Conservation (phyloP, 225 moss, liverwort and hornwort species). For the Ulota crispa region DNA sequence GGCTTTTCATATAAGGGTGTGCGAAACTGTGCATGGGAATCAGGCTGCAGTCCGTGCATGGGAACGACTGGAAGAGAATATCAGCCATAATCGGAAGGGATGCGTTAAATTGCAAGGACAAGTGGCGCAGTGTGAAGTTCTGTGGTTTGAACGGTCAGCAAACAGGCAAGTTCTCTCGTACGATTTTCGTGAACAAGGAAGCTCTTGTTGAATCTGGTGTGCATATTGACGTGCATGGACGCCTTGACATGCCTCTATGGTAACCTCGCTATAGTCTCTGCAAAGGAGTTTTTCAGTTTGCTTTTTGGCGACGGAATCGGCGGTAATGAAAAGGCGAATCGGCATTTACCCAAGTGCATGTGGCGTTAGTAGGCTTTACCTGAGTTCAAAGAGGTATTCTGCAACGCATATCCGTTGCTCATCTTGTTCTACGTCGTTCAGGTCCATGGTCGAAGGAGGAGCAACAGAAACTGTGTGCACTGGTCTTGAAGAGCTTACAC, state of each 20-base stretch:
- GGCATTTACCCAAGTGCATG: not conserved
- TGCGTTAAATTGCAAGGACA: slow-evolving; percentile 29
- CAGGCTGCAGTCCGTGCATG: slow-evolving; percentile 45
- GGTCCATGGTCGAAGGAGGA: slow-evolving; percentile 47
- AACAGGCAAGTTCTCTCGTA: slow-evolving; percentile 19
- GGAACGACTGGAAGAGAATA: slow-evolving; percentile 51
- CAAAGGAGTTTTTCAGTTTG: not conserved
- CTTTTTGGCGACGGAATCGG: not conserved
- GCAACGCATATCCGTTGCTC: not conserved
- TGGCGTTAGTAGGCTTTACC: not conserved
- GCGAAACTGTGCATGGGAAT: slow-evolving; percentile 22
- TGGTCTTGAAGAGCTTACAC: slow-evolving; percentile 49
- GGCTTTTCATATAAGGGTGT: slow-evolving; percentile 1
- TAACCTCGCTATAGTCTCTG: not conserved
- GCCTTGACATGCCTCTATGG: not conserved
- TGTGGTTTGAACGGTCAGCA: not conserved
- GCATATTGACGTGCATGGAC: not conserved
- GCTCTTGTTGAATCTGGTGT: not conserved
- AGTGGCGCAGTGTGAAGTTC: slow-evolving; percentile 32
- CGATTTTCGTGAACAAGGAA: not conserved
- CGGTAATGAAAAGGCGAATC: slow-evolving; percentile 9
- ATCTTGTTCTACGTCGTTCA: slow-evolving; percentile 21
- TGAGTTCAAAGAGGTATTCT: not conserved
- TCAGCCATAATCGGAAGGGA: slow-evolving; percentile 40
- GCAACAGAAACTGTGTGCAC: slow-evolving; percentile 41